phyloP scores from a whole-genome alignment of 352 stramenopile species.

The Phytophthora citricola region DNA sequence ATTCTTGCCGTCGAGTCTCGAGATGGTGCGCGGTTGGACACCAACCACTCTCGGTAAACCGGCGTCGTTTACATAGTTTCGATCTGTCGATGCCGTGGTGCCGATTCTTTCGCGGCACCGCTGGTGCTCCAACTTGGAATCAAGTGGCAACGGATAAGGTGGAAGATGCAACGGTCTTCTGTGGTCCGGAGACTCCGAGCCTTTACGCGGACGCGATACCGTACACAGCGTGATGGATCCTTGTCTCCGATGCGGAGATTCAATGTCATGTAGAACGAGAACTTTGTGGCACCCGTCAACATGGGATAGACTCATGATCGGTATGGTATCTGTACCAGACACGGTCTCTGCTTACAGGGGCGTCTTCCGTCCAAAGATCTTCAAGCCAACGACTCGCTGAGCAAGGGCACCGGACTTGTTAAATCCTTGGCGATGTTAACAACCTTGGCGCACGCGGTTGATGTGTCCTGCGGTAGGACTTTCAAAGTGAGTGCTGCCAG shows the following conservation, averaged over 20 bases:
- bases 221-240: no score
- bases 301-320: conserved; percentile 19
- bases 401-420: background rate
- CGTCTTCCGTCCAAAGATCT: conserved; percentile 1
- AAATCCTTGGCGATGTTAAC: background rate
- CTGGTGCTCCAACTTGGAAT: background rate
- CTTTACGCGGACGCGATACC: background rate
- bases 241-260: no score
- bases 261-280: no score
- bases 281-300: background rate
- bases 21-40: conserved; percentile 15
- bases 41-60: conserved; percentile 3
- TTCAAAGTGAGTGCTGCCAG: no score
- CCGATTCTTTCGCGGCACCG: conserved; percentile 24
- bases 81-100: conserved; percentile 2
- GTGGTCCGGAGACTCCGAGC: background rate
- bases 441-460: conserved; percentile 4
- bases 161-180: conserved; percentile 14
- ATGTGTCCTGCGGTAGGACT: conserved; percentile 13
- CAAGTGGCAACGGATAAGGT: background rate
- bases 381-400: conserved; percentile 2
- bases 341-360: background rate
- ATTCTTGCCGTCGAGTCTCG: conserved; percentile 12
- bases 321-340: background rate
- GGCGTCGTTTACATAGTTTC: conserved; percentile 4